phyloP scores from a whole-genome alignment of 2,329 filamentous ascomycete genomes.

The Neofusicoccum cordaticola region DNA sequence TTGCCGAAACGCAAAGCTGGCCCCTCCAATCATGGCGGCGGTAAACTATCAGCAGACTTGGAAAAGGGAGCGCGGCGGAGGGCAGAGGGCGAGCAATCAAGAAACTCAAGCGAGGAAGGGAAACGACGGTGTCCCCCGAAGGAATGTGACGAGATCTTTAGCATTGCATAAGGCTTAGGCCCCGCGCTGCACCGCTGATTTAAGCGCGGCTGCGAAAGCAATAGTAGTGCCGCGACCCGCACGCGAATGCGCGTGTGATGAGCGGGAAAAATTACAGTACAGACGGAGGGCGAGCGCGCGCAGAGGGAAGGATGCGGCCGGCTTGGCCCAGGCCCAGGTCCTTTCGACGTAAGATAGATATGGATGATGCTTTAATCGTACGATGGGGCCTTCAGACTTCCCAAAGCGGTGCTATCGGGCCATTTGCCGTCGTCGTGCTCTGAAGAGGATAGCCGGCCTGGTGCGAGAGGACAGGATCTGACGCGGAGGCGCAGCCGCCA shows the following conservation, averaged over 20 bases:
- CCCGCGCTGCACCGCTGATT: neutral
- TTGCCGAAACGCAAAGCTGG: neutral
- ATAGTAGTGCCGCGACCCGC: neutral
- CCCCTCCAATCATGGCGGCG: neutral
- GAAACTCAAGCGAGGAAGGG: no score
- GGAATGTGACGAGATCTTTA: conserved; percentile 10
- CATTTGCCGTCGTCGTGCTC: neutral
- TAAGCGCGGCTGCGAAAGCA: neutral
- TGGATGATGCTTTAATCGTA: conserved; percentile 8
- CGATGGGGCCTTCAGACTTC: neutral
- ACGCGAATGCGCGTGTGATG: no score
- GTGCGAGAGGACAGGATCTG: no score
- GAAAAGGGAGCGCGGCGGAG: neutral
- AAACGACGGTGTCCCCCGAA: neutral
- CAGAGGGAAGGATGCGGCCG: no score
- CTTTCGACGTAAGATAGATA: neutral
- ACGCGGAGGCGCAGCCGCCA: neutral
- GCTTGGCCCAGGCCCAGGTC: neutral
- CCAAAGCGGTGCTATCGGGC: neutral
- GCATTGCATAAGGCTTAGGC: conserved; percentile 14
- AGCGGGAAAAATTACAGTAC: no score
- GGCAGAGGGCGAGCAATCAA: neutral
- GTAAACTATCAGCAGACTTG: neutral
- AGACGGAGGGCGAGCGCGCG: neutral
- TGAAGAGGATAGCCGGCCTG: neutral